Conservation (phyloP, 164 flowering plant species). For the Litsea cubeba region DNA sequence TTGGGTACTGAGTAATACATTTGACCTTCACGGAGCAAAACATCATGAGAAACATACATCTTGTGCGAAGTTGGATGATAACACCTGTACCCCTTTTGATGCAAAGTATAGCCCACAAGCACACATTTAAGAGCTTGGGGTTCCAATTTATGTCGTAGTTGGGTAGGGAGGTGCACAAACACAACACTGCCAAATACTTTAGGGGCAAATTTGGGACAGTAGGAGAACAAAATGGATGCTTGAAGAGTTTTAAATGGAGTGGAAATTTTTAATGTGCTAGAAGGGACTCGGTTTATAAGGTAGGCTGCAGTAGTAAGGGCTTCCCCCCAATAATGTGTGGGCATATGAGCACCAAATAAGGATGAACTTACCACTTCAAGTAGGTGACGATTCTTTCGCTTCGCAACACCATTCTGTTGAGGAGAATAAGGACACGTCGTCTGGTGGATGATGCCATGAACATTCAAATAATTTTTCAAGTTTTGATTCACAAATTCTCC, state of each 20-base stretch:
- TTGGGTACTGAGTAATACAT: neutral
- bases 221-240: neutral
- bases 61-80: neutral
- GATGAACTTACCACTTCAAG: conserved; percentile 6
- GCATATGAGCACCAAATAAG: conserved; percentile 10
- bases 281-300: conserved; percentile 7
- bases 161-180: neutral
- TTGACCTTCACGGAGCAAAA: neutral
- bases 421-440: neutral
- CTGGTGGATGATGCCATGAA: neutral
- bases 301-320: conserved; percentile 1
- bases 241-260: neutral
- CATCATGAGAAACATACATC: neutral
- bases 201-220: neutral
- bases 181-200: neutral
- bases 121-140: neutral
- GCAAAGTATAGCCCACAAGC: neutral
- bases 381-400: conserved; percentile 10
- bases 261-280: neutral
- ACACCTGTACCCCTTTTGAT: neutral
- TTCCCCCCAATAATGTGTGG: conserved; percentile 8
- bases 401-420: neutral
- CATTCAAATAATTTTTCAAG: neutral
- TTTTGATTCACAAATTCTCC: too few species aligned
- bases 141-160: neutral